A percentile compares a stretch with the other conserved stretches of the same genome.
phyloP scores from a whole-genome alignment of 768 basidiomycete species.

The Tricholoma furcatifolium region DNA sequence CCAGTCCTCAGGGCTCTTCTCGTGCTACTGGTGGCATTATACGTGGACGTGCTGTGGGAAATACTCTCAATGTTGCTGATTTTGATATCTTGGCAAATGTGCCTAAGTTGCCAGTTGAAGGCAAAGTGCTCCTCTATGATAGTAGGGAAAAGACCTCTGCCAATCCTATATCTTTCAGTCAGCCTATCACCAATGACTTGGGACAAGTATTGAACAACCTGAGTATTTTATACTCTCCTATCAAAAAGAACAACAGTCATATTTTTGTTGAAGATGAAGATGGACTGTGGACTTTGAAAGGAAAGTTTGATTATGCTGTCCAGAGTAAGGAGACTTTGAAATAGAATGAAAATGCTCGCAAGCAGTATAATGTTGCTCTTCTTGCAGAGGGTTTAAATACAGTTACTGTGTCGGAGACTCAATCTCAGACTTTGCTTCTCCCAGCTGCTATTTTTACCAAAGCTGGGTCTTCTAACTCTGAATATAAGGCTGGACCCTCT shows the following conservation, averaged over 20 bases:
- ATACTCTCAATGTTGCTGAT: constrained; percentile 5
- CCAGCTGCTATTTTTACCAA: too few relatives aligned
- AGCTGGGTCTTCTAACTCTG: too few relatives aligned
- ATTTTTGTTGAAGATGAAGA: neutral
- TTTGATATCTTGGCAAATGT: neutral
- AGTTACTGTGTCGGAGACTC: neutral
- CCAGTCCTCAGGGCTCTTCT: constrained; percentile 5
- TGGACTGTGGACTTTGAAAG: neutral
- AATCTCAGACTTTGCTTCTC: too few relatives aligned
- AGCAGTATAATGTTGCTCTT: neutral
- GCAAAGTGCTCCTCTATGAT: neutral
- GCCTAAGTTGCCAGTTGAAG: neutral
- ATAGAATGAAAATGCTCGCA: neutral
- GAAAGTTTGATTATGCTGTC: neutral
- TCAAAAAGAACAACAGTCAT: neutral
- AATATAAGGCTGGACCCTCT: too few relatives aligned
- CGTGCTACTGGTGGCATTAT: constrained; percentile 5
- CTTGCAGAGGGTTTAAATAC: neutral
- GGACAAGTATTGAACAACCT: neutral
- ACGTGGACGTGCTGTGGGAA: constrained; percentile 8
- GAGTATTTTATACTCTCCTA: neutral
- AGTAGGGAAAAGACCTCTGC: neutral
- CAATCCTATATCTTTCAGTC: neutral
- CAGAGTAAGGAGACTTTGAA: neutral
- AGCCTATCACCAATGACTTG: neutral